Base-by-base conservation (phyloP, 768 basidiomycete species). In the Guyanaporus albipodus region DNA sequence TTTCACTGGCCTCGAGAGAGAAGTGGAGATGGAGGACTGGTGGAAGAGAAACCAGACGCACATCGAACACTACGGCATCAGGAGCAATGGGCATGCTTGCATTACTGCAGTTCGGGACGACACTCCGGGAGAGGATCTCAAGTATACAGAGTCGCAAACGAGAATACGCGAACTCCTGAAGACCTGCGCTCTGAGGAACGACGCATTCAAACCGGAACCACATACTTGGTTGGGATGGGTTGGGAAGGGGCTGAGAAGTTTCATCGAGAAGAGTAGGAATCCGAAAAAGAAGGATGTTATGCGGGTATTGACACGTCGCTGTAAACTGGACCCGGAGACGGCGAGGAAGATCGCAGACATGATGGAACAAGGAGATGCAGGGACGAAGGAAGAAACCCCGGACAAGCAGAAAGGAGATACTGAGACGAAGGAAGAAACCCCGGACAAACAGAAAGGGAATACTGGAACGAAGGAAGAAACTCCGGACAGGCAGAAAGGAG, bases 1-100 rank as follows among this genome's bases (percentile, higher is more conserved):
- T n/a, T 57, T 74, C 32, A 74, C 71, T 2, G 68, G 71, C 14
- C 64, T 74, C n/a, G 73, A 72, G 52, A 38, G 56, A 15, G 67
- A 68, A 39, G 31, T 6, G 15, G 36, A 46, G 4, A 62, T 70
- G 67, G 67, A 68, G 31, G 38, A 52, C n/a, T 68, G 69, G 67
- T 69, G 67, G 69, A n/a, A 0, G 22, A 52, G 59, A 35, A 69
- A 70, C 44, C 28, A 58, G 35, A 29, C 12, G 0, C 44, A 48
- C n/a, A 60, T 69, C 23, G 32, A 33, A 4, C 33, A 39, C 24
- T 54, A 58, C n/a, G 58, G 58, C 6, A 63, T 69, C 48, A 39
- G 41, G 28, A 61, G 58, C 44, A n/a, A 40, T n/a, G 67, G 55
- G 12, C 64, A 67, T 14, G 69, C 65, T 9, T 69, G 67, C 22